phyloP scores from a whole-genome alignment of 75 land plant genomes.

The Ceratopteris richardii region DNA sequence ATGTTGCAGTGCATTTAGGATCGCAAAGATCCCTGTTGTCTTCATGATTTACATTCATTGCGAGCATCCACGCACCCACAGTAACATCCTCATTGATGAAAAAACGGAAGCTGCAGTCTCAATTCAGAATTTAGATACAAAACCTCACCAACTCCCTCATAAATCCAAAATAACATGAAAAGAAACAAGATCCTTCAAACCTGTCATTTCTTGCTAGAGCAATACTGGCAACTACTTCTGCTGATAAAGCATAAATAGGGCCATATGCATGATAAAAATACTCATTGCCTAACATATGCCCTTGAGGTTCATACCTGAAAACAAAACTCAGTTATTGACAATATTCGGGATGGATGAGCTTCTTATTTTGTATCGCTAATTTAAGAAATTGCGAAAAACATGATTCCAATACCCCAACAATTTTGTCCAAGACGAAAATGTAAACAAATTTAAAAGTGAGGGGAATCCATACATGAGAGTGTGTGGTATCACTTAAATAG shows the following conservation, averaged over 20 bases:
- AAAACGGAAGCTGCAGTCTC: slow-evolving; percentile 66
- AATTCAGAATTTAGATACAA: too few species aligned
- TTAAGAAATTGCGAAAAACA: too few species aligned
- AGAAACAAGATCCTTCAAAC: too few species aligned
- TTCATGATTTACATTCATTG: slow-evolving; percentile 85
- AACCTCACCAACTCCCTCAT: too few species aligned
- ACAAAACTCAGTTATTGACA: slow-evolving; percentile 2
- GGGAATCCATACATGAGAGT: too few species aligned
- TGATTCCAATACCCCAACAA: too few species aligned
- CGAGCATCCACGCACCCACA: slow-evolving; percentile 85
- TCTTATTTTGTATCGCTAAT: too few species aligned
- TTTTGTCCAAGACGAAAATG: too few species aligned
- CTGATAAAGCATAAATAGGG: slow-evolving; percentile 77
- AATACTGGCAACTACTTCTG: slow-evolving; percentile 67
- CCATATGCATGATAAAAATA: slow-evolving; percentile 89
- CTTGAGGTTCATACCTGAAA: slow-evolving; percentile 66
- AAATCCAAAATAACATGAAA: too few species aligned
- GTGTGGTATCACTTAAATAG: too few species aligned
- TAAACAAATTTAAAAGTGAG: too few species aligned
- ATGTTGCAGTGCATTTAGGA: slow-evolving; percentile 45
- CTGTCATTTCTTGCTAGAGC: slow-evolving; percentile 59
- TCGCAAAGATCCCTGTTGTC: slow-evolving; percentile 66
- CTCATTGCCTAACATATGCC: slow-evolving; percentile 61
- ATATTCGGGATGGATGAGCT: neutral
- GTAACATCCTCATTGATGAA: slow-evolving; percentile 92